Evolutionary conservation across 2,329 filamentous ascomycete genomes (phyloP).

Genomic region (Ophiostoma populinum): DNA sequence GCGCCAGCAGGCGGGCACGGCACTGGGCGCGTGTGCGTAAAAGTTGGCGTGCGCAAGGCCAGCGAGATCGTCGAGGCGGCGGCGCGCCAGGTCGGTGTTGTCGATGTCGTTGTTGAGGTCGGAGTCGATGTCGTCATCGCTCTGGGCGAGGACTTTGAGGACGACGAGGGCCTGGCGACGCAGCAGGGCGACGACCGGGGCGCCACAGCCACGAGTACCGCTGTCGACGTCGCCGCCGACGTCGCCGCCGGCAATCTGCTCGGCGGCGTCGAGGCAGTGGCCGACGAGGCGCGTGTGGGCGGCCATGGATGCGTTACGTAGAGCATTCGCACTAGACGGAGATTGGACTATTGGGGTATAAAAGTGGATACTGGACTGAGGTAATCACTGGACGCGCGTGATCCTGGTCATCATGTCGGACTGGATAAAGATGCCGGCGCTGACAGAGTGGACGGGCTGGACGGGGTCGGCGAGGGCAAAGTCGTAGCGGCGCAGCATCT

Average conservation of each 20-base stretch:
- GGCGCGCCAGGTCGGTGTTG: conserved; percentile 5
- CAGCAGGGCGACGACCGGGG: conserved; percentile 12
- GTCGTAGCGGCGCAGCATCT: conserved; percentile 14
- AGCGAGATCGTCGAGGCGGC: conserved; percentile 37
- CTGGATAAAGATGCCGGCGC: conserved; percentile 16
- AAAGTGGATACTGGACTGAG: too few relatives aligned
- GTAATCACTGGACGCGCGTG: too few relatives aligned
- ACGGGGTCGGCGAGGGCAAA: conserved; percentile 13
- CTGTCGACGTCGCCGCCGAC: background rate
- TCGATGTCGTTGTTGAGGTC: background rate
- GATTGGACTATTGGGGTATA: too few relatives aligned
- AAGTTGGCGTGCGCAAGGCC: conserved; percentile 46
- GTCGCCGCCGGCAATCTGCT: conserved; percentile 3
- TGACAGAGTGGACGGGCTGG: conserved; percentile 13
- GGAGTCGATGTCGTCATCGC: background rate
- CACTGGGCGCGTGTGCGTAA: conserved; percentile 50
- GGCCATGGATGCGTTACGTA: background rate
- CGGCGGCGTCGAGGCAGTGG: conserved; percentile 9
- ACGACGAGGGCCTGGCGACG: conserved; percentile 10
- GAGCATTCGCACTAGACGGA: too few relatives aligned
- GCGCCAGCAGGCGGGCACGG: conserved; percentile 51
- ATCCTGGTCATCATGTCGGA: conserved; percentile 15
- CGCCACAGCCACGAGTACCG: conserved; percentile 9
- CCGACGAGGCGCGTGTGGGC: conserved; percentile 1
- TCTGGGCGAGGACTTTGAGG: background rate